Conservation (phyloP, 768 basidiomycete species). For the Boletus insuetus region DNA sequence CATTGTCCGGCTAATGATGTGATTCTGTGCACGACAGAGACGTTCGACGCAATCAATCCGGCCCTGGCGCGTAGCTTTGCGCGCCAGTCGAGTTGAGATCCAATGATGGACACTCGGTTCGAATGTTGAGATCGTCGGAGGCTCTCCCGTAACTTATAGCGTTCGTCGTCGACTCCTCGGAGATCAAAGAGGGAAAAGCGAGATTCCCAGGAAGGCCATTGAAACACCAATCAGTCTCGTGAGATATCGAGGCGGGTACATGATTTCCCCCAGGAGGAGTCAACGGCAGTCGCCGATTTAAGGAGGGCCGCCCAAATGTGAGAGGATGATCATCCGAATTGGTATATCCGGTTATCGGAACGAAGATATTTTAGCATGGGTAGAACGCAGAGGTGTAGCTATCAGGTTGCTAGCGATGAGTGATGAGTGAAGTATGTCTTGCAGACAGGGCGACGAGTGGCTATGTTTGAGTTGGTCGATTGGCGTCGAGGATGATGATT, state of each 20-base stretch:
- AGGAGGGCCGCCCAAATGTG: constrained; percentile 1
- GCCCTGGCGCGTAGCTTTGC: constrained; percentile 9
- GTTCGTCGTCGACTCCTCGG: constrained; percentile 24
- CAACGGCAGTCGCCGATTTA: constrained; percentile 15
- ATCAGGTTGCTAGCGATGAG: neutral
- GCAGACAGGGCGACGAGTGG: neutral
- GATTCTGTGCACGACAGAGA: constrained; percentile 5
- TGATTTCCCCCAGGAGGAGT: constrained; percentile 10
- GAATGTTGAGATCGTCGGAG: constrained; percentile 12
- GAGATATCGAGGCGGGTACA: constrained; percentile 22
- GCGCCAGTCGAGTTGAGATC: constrained; percentile 3
- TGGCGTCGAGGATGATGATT: constrained; percentile 9
- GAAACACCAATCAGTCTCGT: constrained; percentile 18
- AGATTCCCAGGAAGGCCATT: constrained; percentile 12
- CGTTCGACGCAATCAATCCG: constrained; percentile 15
- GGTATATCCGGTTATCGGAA: neutral
- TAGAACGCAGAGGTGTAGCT: neutral
- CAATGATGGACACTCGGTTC: constrained; percentile 2
- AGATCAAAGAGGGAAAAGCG: constrained; percentile 16
- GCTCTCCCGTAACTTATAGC: constrained; percentile 7
- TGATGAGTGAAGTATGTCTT: neutral
- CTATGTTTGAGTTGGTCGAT: constrained; percentile 10
- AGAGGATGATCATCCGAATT: constrained; percentile 7
- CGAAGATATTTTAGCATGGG: constrained; percentile 1
- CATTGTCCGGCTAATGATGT: neutral